Percentiles rank a stretch among this genome's conserved stretches.
Evolutionary conservation across 768 basidiomycete species (phyloP).

Genomic region (Paxillus involutus): DNA sequence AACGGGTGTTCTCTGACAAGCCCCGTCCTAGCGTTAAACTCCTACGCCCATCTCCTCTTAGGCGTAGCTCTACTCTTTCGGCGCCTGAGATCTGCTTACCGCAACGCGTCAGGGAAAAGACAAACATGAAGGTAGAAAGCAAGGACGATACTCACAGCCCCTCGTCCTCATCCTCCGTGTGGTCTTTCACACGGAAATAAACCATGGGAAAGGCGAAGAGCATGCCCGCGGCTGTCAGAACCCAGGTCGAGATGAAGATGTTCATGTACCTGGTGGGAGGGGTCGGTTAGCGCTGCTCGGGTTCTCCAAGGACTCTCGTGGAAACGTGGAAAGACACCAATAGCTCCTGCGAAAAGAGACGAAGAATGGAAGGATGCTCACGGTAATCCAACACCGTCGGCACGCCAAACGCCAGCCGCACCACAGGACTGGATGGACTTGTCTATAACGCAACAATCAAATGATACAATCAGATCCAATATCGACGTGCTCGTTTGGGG

Average conservation of each 20-base stretch:
- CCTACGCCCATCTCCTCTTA: too few species aligned
- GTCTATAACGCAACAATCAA: constrained; percentile 34
- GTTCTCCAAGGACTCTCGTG: too few species aligned
- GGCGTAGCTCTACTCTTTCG: too few species aligned
- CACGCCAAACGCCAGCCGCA: constrained; percentile 70
- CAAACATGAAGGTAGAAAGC: too few species aligned
- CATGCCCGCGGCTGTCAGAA: constrained; percentile 61
- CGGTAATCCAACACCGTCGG: constrained; percentile 63
- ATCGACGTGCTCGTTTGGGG: background rate
- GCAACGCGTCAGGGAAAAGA: too few species aligned
- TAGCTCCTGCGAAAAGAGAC: too few species aligned
- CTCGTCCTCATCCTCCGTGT: constrained; percentile 52
- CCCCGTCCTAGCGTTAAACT: too few species aligned
- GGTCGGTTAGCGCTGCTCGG: background rate
- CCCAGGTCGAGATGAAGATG: constrained; percentile 75
- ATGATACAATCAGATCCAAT: background rate
- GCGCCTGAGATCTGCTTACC: too few species aligned
- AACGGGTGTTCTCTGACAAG: too few species aligned
- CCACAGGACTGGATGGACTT: constrained; percentile 78
- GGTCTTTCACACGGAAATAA: constrained; percentile 62
- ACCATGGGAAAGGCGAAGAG: constrained; percentile 74
- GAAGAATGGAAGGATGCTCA: constrained; percentile 35
- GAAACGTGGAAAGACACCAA: too few species aligned
- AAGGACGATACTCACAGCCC: constrained; percentile 38
- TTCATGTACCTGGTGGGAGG: constrained; percentile 58